Conservation (phyloP, 1,284 basidiomycete species). For the Cystobasidiaceae sp. region DNA sequence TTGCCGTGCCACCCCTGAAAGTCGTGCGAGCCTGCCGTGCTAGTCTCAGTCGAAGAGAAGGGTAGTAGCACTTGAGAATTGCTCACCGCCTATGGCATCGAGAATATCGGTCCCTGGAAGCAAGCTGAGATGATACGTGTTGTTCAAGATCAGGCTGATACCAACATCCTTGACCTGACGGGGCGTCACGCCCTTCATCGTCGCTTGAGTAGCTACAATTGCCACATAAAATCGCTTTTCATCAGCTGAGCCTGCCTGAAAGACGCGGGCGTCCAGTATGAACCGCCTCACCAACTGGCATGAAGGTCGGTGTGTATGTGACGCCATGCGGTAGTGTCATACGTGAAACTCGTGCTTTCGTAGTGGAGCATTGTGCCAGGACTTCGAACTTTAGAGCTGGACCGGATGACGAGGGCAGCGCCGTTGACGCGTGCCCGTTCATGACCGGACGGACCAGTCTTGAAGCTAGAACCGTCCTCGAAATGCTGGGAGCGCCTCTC, state of each 20-base stretch:
- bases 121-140: slow-evolving; percentile 76
- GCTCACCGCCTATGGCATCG: slow-evolving; percentile 59
- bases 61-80: background rate
- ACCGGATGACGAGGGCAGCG: slow-evolving; percentile 6
- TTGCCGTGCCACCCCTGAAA: slow-evolving; percentile 80
- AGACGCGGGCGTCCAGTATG: background rate
- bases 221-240: background rate
- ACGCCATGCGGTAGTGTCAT: slow-evolving; percentile 66
- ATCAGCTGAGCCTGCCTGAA: background rate
- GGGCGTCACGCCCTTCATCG: slow-evolving; percentile 76
- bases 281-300: slow-evolving; percentile 60
- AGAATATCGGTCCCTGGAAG: slow-evolving; percentile 68
- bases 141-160: slow-evolving; percentile 67
- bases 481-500: background rate
- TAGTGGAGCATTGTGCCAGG: slow-evolving; percentile 68
- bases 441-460: background rate
- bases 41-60: background rate
- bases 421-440: background rate
- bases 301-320: slow-evolving; percentile 77
- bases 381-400: slow-evolving; percentile 63
- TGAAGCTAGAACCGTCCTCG: no score
- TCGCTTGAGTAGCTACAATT: slow-evolving; percentile 56
- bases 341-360: slow-evolving; percentile 65
- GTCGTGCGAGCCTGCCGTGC: slow-evolving; percentile 55
- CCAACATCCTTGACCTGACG: slow-evolving; percentile 74